Conservation (phyloP, 1,284 basidiomycete species). For the Mixia osmundae region DNA sequence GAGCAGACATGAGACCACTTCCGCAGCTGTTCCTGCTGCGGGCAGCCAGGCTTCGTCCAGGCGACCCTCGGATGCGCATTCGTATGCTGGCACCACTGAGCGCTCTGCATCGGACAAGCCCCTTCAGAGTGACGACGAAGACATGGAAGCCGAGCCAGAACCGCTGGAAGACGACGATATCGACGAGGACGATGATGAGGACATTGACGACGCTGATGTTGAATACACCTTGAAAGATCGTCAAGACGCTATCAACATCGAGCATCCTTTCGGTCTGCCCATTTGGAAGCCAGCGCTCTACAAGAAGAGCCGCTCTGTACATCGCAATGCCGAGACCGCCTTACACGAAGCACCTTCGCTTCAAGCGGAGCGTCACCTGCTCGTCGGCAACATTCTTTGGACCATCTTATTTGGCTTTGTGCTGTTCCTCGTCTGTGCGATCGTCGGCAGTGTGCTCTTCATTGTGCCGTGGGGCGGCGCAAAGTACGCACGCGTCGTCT, state of each 20-base stretch:
- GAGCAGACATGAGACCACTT: too few species aligned
- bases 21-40: too few species aligned
- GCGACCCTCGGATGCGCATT: too few species aligned
- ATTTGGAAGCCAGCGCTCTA: conserved; percentile 99
- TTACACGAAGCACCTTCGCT: conserved; percentile 79
- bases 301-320: conserved; percentile 91
- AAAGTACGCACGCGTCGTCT: conserved; percentile 65
- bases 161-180: conserved; percentile 13
- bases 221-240: conserved; percentile 70
- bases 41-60: too few species aligned
- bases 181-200: conserved; percentile 19
- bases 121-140: conserved; percentile 18
- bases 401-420: conserved; percentile 68
- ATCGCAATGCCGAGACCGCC: conserved; percentile 81
- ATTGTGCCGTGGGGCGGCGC: conserved; percentile 49
- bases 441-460: conserved; percentile 43
- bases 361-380: conserved; percentile 63
- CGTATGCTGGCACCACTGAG: too few species aligned
- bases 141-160: conserved; percentile 7
- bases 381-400: conserved; percentile 83
- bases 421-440: conserved; percentile 50
- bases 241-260: conserved; percentile 89
- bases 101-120: too few species aligned
- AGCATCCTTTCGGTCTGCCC: conserved; percentile 95
- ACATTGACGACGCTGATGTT: conserved; percentile 15